phyloP scores from a whole-genome alignment of 192 early-diverging fungal genomes.

The Mortierella alpina region DNA sequence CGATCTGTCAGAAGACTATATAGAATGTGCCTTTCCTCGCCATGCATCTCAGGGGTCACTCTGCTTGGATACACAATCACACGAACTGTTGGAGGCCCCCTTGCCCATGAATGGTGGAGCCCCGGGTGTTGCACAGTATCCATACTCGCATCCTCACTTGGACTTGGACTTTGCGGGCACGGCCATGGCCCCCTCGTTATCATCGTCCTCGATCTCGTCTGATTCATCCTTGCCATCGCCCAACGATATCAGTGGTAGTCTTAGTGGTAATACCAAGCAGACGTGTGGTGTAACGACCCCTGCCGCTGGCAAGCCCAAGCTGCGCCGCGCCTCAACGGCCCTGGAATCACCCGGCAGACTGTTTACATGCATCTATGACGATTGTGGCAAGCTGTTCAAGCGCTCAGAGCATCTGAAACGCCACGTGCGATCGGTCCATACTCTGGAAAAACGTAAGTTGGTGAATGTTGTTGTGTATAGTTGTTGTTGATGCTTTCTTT shows the following conservation, averaged over 20 bases:
- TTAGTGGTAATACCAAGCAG: background rate
- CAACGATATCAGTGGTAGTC: background rate
- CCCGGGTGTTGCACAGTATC: background rate
- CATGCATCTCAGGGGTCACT: conserved; percentile 40
- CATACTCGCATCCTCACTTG: background rate
- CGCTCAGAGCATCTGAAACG: conserved; percentile 70
- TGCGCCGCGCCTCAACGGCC: conserved; percentile 28
- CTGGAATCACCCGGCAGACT: conserved; percentile 23
- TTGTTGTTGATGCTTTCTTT: background rate
- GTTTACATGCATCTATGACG: conserved; percentile 52
- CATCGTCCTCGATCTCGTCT: conserved; percentile 40
- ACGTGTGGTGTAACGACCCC: background rate
- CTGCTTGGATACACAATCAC: conserved; percentile 27
- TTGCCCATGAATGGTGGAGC: no score
- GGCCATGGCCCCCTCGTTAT: conserved; percentile 33
- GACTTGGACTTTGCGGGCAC: background rate
- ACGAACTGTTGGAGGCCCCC: conserved; percentile 12
- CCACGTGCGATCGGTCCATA: conserved; percentile 69
- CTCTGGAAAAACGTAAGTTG: conserved; percentile 68
- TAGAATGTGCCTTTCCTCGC: conserved; percentile 11
- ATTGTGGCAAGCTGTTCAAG: conserved; percentile 67
- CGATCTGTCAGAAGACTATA: conserved; percentile 22
- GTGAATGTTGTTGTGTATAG: background rate
- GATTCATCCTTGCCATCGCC: conserved; percentile 11
- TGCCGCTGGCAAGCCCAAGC: conserved; percentile 2